Base-by-base conservation (phyloP, 2,329 filamentous ascomycete genomes). In the Monosporascus sp. region DNA sequence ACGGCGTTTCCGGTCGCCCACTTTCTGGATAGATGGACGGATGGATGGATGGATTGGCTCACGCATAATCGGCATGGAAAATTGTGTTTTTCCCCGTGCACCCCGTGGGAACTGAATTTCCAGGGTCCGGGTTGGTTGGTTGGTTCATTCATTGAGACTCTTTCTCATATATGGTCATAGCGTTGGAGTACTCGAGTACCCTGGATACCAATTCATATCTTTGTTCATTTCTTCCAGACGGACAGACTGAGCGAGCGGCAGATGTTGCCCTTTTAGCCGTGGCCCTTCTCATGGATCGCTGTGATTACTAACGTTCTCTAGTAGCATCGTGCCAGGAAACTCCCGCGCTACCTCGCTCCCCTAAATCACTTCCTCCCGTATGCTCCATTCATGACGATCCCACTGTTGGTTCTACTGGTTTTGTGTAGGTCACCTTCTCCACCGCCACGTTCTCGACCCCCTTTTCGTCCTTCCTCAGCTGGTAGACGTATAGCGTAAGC, bases 401-500 rank as follows among this genome's bases (percentile, higher is more conserved):
- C 20, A 72, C 74, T 49, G 77, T 74, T 37, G 82, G 79, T 61
- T 84, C 80, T 52, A 85, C 82, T 40, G 86, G 86, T 75, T 91
- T 92, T 63, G 88, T 89, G 70, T 89, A 93, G 49, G 89, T 91
- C 57, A 93, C 88, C 76, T 93, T 93, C 70, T 93, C 89, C 43
- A 93, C 89, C 17, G 86, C 87, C 46, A 93, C 88, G 55, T 86
- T 91, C 71, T 92, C 88, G 37, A 82, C 82, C 17, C 89, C 89
- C 60, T 88, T 86, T 53, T 82, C 85, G 63, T 91, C 88, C 67
- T 87, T 91, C 69, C 86, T 83, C 65, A 92, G 72, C 70, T 92
- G 88, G 69, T 97, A 97, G 51, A 97, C 93, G 70, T 97, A 97
- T 49, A 97, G 79, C 55, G 95, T 95, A 60, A 97, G 81, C 17